These are phyloP conservation scores for carrot (Daucus carota) DNA, from an alignment of 129 eudicot genomes.

Conservation along the genomic window DH1_v3.0 NC_030382.2:33598501-33599000, in stretches of 20 bases:
- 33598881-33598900: constrained; percentile 95
- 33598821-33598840: constrained; percentile 90
- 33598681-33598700: constrained; percentile 94
- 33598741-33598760: constrained; percentile 94
- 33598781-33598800: constrained; percentile 98
- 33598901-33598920: constrained; percentile 97
- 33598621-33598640: constrained; percentile 90
- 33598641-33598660: constrained; percentile 86
- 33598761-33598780: constrained; percentile 99
- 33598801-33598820: constrained; percentile 92
- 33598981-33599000: constrained; percentile 93
- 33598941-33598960: constrained; percentile 90
- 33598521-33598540: constrained; percentile 96
- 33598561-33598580: constrained; percentile 97
- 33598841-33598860: constrained; percentile 97
- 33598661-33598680: constrained; percentile 89
- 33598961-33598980: constrained; percentile 80
- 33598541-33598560: constrained; percentile 93
- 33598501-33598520: constrained; percentile 85
- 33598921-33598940: constrained; percentile 92
- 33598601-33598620: constrained; percentile 99
- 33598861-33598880: constrained; percentile 95
- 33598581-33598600: constrained; percentile 96
- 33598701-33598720: constrained; percentile 79
- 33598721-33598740: constrained; percentile 92